Conservation (phyloP, 768 basidiomycete genomes). For the Mycena olivaceomarginata region DNA sequence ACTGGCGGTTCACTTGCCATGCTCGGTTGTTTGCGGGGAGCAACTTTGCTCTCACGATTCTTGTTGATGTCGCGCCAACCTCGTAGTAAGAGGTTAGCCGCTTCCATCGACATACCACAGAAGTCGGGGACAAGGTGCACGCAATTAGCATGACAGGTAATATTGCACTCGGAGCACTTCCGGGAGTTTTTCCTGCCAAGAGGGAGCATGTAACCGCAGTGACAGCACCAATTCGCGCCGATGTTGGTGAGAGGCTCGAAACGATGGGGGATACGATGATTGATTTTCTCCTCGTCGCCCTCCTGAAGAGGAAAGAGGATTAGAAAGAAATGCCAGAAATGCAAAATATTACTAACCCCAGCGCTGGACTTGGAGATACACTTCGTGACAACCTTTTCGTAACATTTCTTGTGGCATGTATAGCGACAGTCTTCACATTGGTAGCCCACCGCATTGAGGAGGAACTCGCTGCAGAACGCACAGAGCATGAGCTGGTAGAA, state of each 20-base stretch:
- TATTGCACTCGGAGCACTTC: slow-evolving; percentile 95
- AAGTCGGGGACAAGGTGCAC: slow-evolving; percentile 99
- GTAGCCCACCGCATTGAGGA: slow-evolving; percentile 97
- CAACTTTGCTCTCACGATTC: slow-evolving; percentile 71
- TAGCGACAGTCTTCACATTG: slow-evolving; percentile 99
- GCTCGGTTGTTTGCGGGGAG: slow-evolving; percentile 59
- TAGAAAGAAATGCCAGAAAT: slow-evolving; percentile 15
- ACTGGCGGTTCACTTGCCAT: slow-evolving; percentile 53
- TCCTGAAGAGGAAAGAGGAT: slow-evolving; percentile 71
- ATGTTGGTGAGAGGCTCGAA: slow-evolving; percentile 98
- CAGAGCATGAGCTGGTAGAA: slow-evolving; percentile 99
- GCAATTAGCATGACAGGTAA: slow-evolving; percentile 98
- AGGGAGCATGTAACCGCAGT: slow-evolving; percentile 98
- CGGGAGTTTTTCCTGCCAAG: slow-evolving; percentile 97
- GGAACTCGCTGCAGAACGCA: slow-evolving; percentile 97
- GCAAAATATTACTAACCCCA: slow-evolving; percentile 75
- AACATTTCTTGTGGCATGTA: slow-evolving; percentile 99
- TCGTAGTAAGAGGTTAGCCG: slow-evolving; percentile 93
- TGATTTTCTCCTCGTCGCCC: slow-evolving; percentile 98
- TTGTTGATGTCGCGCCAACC: slow-evolving; percentile 95
- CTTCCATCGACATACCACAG: slow-evolving; percentile 99
- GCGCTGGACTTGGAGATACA: slow-evolving; percentile 98
- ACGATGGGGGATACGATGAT: slow-evolving; percentile 98
- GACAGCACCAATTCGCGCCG: slow-evolving; percentile 99
- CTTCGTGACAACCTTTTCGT: slow-evolving; percentile 99